These are phyloP conservation scores for Cordia subcordata DNA, from an alignment of 257 asterid genomes.

Conservation along the genomic window DNA sequence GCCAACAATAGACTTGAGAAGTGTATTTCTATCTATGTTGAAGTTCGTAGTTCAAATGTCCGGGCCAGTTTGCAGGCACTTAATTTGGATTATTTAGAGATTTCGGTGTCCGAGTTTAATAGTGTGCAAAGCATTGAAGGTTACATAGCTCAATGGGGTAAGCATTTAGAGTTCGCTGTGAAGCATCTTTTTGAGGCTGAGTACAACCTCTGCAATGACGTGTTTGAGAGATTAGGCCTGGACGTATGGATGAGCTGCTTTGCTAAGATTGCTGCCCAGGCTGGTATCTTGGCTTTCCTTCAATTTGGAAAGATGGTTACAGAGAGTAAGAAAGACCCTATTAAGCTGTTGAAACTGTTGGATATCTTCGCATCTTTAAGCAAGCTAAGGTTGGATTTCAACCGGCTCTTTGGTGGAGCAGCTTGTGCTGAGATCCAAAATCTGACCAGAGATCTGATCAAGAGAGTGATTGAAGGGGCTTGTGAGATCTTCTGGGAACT, in stretches of 20 bases:
- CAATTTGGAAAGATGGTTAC: slow-evolving; percentile 84
- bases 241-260: slow-evolving; percentile 81
- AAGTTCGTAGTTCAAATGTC: slow-evolving; percentile 70
- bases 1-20: slow-evolving; percentile 57
- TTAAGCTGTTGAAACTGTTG: slow-evolving; percentile 66
- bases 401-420: slow-evolving; percentile 78
- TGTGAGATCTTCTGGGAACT: slow-evolving; percentile 94
- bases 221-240: slow-evolving; percentile 73
- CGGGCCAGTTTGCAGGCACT: slow-evolving; percentile 78
- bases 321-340: slow-evolving; percentile 85
- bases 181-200: slow-evolving; percentile 85
- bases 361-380: slow-evolving; percentile 78
- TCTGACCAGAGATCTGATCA: slow-evolving; percentile 72
- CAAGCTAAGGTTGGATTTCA: slow-evolving; percentile 81
- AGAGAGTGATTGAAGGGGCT: slow-evolving; percentile 72
- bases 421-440: slow-evolving; percentile 83
- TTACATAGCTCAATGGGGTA: slow-evolving; percentile 72
- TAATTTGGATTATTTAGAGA: slow-evolving; percentile 82
- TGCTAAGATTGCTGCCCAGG: slow-evolving; percentile 76
- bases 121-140: slow-evolving; percentile 72
- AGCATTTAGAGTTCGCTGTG: slow-evolving; percentile 82
- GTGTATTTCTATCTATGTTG: slow-evolving; percentile 68
- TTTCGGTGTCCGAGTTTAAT: slow-evolving; percentile 74
- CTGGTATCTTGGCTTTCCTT: slow-evolving; percentile 77
- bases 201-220: slow-evolving; percentile 68